Percentiles rank a stretch among this genome's conserved stretches.
Conservation (phyloP, 192 early-diverging fungal genomes). For the Backusella luteola region DNA sequence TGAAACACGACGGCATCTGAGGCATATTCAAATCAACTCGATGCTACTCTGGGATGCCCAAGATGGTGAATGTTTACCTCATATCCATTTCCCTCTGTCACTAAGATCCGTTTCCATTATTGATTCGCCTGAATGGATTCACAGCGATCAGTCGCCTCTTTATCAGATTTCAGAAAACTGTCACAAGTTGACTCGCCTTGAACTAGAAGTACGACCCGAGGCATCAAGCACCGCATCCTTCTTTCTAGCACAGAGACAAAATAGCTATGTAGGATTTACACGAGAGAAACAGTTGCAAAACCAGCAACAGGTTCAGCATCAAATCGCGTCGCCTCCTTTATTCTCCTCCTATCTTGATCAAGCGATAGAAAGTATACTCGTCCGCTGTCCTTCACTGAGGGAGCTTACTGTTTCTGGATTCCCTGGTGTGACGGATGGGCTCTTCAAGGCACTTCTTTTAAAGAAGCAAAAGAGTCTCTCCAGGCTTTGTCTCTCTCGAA, state of each 20-base stretch:
- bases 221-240: background rate
- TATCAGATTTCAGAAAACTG: slow-evolving; percentile 1
- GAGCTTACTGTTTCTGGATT: background rate
- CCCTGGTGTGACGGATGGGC: background rate
- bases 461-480: background rate
- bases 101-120: background rate
- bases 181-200: background rate
- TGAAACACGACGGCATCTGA: background rate
- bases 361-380: background rate
- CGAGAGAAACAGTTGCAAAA: background rate
- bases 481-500: background rate
- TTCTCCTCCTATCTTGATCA: background rate
- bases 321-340: background rate
- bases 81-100: background rate
- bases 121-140: background rate
- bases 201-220: background rate
- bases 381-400: background rate
- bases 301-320: background rate
- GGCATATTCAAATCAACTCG: background rate
- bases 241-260: background rate
- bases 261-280: background rate
- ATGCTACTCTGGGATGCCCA: background rate
- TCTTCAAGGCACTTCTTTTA: background rate
- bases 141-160: background rate
- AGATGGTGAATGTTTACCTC: background rate